Conservation (phyloP, 495 filamentous ascomycete genomes). For the Penicillium paradoxum region DNA sequence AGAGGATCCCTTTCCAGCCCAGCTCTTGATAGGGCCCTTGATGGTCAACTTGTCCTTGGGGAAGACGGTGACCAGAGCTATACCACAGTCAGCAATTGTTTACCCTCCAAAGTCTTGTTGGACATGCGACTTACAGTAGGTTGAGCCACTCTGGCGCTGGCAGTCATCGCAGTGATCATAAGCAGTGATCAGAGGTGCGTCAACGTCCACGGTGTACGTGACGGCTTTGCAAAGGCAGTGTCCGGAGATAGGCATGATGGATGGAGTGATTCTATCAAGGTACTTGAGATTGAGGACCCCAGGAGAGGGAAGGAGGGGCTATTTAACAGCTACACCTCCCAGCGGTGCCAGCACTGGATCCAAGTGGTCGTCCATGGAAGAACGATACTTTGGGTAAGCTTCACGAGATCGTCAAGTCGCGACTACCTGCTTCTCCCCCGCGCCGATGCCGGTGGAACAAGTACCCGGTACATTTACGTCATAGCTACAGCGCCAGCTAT, state of each 20-base stretch:
- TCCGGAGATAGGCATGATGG: slow-evolving; percentile 59
- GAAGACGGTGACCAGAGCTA: slow-evolving; percentile 62
- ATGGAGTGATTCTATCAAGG: slow-evolving; percentile 28
- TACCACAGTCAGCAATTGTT: not conserved
- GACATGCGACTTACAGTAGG: slow-evolving; percentile 49
- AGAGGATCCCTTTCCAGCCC: slow-evolving; percentile 47
- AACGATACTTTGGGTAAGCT: not conserved
- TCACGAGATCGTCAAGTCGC: not conserved
- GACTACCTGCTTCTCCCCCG: not conserved
- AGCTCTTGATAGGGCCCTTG: slow-evolving; percentile 61
- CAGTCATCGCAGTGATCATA: slow-evolving; percentile 73
- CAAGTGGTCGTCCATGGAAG: not conserved
- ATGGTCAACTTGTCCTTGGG: slow-evolving; percentile 57
- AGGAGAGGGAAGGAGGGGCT: slow-evolving; percentile 10
- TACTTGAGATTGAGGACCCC: slow-evolving; percentile 32
- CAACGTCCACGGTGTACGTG: slow-evolving; percentile 56
- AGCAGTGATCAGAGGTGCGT: slow-evolving; percentile 49
- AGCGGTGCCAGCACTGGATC: not conserved
- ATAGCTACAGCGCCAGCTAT: not conserved
- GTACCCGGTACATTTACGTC: not conserved
- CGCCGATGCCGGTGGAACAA: not conserved
- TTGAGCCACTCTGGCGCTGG: slow-evolving; percentile 63
- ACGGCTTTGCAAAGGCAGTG: slow-evolving; percentile 68
- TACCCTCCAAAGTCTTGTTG: not conserved
- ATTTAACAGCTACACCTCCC: slow-evolving; percentile 25